Conservation (phyloP, 495 filamentous ascomycete species). For the Lophiotrema nucula region DNA sequence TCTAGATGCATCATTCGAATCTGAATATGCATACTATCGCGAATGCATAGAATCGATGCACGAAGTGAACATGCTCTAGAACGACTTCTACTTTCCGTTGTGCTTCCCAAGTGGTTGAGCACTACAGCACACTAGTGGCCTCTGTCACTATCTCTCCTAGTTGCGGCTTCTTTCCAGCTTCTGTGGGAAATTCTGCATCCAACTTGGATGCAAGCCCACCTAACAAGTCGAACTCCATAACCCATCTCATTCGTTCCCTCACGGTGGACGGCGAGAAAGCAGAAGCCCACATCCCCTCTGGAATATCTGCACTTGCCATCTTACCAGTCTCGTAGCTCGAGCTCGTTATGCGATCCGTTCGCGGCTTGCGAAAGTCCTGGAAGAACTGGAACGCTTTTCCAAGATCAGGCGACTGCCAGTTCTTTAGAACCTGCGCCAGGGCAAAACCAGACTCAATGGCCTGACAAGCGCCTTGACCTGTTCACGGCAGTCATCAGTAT, state of each 20-base stretch:
- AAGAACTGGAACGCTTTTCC: constrained; percentile 12
- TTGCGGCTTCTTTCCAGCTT: background rate
- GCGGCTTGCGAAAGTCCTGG: constrained; percentile 14
- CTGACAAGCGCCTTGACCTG: constrained; percentile 14
- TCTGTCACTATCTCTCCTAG: no score
- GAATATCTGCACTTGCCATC: constrained; percentile 16
- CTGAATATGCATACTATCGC: no score
- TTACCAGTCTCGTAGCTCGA: constrained; percentile 17
- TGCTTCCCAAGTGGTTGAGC: no score
- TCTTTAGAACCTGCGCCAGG: constrained; percentile 7
- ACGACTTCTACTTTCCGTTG: no score
- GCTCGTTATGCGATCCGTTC: constrained; percentile 15
- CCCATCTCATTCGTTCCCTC: constrained; percentile 15
- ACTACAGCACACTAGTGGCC: no score
- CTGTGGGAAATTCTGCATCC: background rate
- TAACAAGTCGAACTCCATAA: constrained; percentile 16
- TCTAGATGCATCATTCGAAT: no score
- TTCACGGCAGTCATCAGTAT: background rate
- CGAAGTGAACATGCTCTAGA: no score
- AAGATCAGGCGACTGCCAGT: background rate
- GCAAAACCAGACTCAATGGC: constrained; percentile 18
- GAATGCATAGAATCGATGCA: no score
- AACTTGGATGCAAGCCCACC: constrained; percentile 3
- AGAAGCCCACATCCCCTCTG: constrained; percentile 3
- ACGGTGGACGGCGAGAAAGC: constrained; percentile 2